A percentile compares a stretch with the other conserved stretches of the same genome.
phyloP scores from a whole-genome alignment of 139 green algal genomes.

The Haematococcus sp. region DNA sequence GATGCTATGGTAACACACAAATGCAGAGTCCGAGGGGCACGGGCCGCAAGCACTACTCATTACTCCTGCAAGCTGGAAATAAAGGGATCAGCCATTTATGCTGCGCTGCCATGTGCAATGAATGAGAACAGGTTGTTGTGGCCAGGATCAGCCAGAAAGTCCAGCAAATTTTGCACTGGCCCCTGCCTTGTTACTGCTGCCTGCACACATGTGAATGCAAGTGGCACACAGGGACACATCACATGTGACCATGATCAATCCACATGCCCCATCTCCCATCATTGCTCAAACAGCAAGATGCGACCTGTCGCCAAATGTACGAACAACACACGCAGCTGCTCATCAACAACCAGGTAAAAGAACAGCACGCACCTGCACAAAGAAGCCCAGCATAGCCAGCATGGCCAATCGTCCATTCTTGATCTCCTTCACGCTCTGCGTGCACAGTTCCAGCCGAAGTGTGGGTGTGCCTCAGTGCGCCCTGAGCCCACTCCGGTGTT shows the following conservation, averaged over 20 bases:
- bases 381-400: slow-evolving; percentile 75
- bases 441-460: too few species aligned
- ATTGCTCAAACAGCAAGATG: background rate
- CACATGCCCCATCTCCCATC: background rate
- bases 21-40: too few species aligned
- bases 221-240: background rate
- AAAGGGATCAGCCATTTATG: too few species aligned
- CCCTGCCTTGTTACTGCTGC: slow-evolving; percentile 48
- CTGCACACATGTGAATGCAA: slow-evolving; percentile 12
- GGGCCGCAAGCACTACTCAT: too few species aligned
- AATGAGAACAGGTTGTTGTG: slow-evolving; percentile 32
- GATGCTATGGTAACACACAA: too few species aligned
- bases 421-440: slow-evolving; percentile 70
- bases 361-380: slow-evolving; percentile 44
- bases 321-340: background rate
- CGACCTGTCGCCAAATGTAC: background rate
- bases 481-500: too few species aligned
- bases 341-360: background rate
- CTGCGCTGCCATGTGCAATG: background rate
- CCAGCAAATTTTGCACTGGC: slow-evolving; percentile 53
- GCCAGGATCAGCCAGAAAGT: slow-evolving; percentile 39
- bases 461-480: too few species aligned
- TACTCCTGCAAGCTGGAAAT: too few species aligned
- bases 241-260: background rate
- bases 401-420: slow-evolving; percentile 88